A percentile compares a stretch with the other conserved stretches of the same genome.
phyloP scores from a whole-genome alignment of 805 yeast genomes.

The Ogataea populi-albae region DNA sequence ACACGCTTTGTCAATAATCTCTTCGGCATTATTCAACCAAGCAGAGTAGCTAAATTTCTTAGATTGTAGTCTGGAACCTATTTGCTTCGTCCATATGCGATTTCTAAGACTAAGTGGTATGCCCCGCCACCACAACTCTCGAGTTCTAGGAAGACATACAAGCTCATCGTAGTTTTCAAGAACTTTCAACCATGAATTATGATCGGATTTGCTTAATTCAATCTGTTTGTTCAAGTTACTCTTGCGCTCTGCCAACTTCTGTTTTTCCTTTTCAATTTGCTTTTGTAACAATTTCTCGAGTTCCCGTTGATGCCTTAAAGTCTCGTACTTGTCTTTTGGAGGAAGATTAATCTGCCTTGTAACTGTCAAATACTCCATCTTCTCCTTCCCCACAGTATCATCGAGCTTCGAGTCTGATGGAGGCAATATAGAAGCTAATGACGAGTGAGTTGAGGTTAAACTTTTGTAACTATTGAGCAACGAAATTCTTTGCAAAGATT shows the following conservation, averaged over 20 bases:
- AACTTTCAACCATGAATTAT: constrained; percentile 41
- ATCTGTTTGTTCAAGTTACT: constrained; percentile 32
- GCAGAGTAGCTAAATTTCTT: constrained; percentile 5
- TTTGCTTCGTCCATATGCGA: constrained; percentile 49
- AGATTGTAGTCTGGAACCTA: constrained; percentile 33
- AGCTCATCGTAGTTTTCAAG: constrained; percentile 35
- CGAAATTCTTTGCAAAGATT: constrained; percentile 35
- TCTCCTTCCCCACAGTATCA: constrained; percentile 18
- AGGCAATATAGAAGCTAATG: constrained; percentile 2
- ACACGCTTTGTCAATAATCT: constrained; percentile 29
- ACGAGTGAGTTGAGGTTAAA: constrained; percentile 2
- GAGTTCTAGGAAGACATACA: constrained; percentile 37
- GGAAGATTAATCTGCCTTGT: constrained; percentile 69
- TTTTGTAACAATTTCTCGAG: constrained; percentile 43
- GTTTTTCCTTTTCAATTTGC: constrained; percentile 40
- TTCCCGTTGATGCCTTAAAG: constrained; percentile 50
- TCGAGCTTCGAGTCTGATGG: constrained; percentile 6
- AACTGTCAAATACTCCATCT: constrained; percentile 34
- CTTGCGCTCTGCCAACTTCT: constrained; percentile 31
- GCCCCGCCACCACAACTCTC: constrained; percentile 64
- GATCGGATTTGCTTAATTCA: constrained; percentile 38
- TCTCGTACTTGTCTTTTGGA: constrained; percentile 56
- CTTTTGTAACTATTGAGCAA: constrained; percentile 25
- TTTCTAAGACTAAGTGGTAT: constrained; percentile 44
- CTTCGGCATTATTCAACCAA: constrained; percentile 19